Evolutionary conservation across 2,329 filamentous ascomycete species (phyloP), one percentile per base, ranked within the genome.

Genomic region (Chrysoporthe austroafricana): DNA sequence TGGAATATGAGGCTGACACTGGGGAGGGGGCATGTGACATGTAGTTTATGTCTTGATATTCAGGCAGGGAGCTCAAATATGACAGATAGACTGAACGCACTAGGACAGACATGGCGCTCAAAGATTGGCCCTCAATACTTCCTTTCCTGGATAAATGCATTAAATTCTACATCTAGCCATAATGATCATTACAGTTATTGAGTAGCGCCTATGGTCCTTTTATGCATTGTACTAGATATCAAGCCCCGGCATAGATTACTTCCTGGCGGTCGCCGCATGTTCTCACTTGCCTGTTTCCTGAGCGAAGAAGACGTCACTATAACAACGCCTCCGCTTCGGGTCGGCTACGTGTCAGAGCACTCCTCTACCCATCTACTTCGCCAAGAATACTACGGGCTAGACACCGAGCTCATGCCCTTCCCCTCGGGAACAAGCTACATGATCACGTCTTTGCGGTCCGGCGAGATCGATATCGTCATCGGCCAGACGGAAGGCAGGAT

Each of bases 401-500:
- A 85, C 75, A 90, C 90, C 70, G 85, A 85, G 60, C 84, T 97
- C 61, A 85, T 92, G 36, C 90, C 95, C 1, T 98, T 94, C 77
- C 94, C 94, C 1, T 96, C 94, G 21, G 96, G 96, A 62, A 98
- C 96, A 0, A 96, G 96, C 18, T 94, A 97, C 78, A 97, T 99
- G 92, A 92, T 97, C 73, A 92, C 92, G 3, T 92, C 94, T 0
- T 84, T 99, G 18, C 90, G 94, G 66, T 81, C 88, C 1, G 86
- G 88, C 63, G 91, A 96, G 74, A 96, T 98, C 67, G 95, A 98
- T 76, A 83, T 97, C 43, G 95, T 88, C 26, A 93, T 99, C 73
- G 96, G 96, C 1, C 79, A 99, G 71, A 99, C 96, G 0, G 96
- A 99, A 77, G 96, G 94, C n/a, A 99, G 95, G 93, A 90, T 98